Evolutionary conservation across 202 grass and related monocot species (phyloP).

Genomic region (Elaeis oleifera): DNA sequence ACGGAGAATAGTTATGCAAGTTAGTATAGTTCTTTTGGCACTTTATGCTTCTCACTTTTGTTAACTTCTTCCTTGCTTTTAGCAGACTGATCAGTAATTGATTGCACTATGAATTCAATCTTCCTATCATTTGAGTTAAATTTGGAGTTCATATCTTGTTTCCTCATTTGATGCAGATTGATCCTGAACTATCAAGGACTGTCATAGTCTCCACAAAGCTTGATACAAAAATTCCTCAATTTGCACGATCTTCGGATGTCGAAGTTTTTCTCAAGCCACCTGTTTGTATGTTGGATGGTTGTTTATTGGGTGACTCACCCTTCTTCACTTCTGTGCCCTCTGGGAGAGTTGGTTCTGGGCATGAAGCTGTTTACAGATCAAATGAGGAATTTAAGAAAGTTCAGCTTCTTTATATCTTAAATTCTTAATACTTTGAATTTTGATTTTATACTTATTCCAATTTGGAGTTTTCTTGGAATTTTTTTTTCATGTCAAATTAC

Average conservation of each 20-base stretch:
- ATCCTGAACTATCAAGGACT: conserved; percentile 87
- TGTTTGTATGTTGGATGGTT: conserved; percentile 64
- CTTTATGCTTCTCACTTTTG: conserved; percentile 4
- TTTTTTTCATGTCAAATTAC: no score
- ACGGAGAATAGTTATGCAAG: conserved; percentile 88
- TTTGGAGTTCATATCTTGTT: background rate
- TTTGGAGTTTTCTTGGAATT: no score
- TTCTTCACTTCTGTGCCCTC: conserved; percentile 98
- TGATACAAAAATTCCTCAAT: conserved; percentile 90
- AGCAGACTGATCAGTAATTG: no score
- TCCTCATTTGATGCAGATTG: conserved; percentile 41
- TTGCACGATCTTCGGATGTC: conserved; percentile 77
- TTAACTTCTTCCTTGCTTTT: background rate
- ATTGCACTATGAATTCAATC: no score
- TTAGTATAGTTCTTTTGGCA: conserved; percentile 16
- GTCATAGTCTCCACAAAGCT: conserved; percentile 91
- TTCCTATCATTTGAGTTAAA: no score
- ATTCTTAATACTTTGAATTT: background rate
- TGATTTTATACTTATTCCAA: no score
- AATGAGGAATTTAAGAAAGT: conserved; percentile 96
- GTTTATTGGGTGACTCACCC: conserved; percentile 68
- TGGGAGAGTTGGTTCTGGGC: conserved; percentile 76
- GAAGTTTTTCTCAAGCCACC: conserved; percentile 92
- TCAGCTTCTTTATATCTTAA: background rate
- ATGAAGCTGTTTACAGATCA: conserved; percentile 71